phyloP scores from a whole-genome alignment of 2,329 filamentous ascomycete genomes.

The Geosmithia putterillii region DNA sequence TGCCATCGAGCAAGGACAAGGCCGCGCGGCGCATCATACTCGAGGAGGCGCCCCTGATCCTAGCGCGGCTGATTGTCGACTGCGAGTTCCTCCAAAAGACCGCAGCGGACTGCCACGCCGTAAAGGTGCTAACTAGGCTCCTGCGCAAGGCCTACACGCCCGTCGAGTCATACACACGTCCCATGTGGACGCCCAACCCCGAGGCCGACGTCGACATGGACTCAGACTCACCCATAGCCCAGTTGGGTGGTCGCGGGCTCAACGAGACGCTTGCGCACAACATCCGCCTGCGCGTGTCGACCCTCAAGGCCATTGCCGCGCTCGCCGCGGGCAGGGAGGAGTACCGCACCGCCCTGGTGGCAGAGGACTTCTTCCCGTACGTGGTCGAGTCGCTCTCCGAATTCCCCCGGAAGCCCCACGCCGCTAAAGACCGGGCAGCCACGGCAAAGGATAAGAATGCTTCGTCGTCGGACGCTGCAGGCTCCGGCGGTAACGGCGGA shows the following conservation, averaged over 20 bases:
- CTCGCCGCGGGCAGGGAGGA: conserved; percentile 72
- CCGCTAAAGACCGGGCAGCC: conserved; percentile 22
- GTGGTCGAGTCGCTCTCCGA: conserved; percentile 67
- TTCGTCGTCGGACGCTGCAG: conserved; percentile 5
- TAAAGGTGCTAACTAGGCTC: conserved; percentile 32
- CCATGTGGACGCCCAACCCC: conserved; percentile 24
- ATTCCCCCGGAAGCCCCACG: conserved; percentile 39
- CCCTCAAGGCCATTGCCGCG: conserved; percentile 69
- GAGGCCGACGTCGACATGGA: conserved; percentile 17
- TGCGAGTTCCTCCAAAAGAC: conserved; percentile 70
- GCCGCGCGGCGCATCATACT: conserved; percentile 30
- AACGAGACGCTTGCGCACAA: conserved; percentile 52
- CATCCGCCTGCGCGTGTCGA: conserved; percentile 63
- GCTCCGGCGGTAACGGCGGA: neutral
- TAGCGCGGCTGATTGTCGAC: conserved; percentile 69
- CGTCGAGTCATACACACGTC: conserved; percentile 16
- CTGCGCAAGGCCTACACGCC: conserved; percentile 39
- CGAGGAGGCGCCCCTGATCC: conserved; percentile 61
- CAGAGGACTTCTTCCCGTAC: conserved; percentile 67
- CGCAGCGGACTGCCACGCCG: conserved; percentile 53
- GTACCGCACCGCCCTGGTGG: conserved; percentile 70
- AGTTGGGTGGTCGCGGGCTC: conserved; percentile 49
- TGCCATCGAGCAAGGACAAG: conserved; percentile 9
- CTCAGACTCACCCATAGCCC: conserved; percentile 24
- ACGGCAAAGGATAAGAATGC: conserved; percentile 7